Evolutionary conservation across 1,284 basidiomycete species (phyloP).

Genomic region (Rhodotorula sp.): DNA sequence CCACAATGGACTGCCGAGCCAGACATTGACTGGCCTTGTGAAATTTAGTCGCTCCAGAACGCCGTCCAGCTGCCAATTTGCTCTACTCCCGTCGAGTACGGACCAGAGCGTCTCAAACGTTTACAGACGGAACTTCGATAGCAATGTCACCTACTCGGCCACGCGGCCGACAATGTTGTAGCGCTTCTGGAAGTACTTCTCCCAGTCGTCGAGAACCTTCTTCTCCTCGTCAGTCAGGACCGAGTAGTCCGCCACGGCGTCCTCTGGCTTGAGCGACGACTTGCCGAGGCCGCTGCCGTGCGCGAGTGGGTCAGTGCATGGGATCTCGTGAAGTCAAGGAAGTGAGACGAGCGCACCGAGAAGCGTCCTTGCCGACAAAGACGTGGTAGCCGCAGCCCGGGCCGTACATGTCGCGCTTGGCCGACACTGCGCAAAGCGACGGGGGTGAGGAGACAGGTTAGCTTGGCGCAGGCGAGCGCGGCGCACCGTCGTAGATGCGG

Average conservation of each 20-base stretch:
- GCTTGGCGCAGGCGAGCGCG: background rate
- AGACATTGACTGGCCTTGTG: too few species aligned
- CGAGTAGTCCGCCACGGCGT: constrained; percentile 87
- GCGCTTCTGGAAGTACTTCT: constrained; percentile 68
- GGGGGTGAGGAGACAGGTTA: background rate
- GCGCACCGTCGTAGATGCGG: constrained; percentile 43
- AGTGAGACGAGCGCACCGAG: constrained; percentile 14
- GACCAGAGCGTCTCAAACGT: background rate
- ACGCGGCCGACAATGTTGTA: constrained; percentile 79
- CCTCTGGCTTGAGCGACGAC: constrained; percentile 81
- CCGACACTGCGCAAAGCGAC: constrained; percentile 55
- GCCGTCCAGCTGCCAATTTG: too few species aligned
- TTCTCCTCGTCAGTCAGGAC: constrained; percentile 69
- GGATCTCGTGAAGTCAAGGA: background rate
- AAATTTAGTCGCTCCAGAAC: too few species aligned
- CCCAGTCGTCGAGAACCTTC: constrained; percentile 89
- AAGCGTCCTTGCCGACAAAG: constrained; percentile 80
- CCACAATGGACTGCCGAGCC: too few species aligned
- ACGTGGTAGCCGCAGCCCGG: constrained; percentile 53
- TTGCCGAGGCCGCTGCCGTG: constrained; percentile 54
- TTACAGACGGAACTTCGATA: background rate
- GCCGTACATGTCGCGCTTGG: constrained; percentile 79
- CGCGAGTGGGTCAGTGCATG: constrained; percentile 44
- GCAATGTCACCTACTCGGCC: background rate
- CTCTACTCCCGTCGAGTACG: too few species aligned